Evolutionary conservation across 2,329 filamentous ascomycete genomes (phyloP), one percentile per base, ranked within the genome.

Genomic region (Madurella fahalii): DNA sequence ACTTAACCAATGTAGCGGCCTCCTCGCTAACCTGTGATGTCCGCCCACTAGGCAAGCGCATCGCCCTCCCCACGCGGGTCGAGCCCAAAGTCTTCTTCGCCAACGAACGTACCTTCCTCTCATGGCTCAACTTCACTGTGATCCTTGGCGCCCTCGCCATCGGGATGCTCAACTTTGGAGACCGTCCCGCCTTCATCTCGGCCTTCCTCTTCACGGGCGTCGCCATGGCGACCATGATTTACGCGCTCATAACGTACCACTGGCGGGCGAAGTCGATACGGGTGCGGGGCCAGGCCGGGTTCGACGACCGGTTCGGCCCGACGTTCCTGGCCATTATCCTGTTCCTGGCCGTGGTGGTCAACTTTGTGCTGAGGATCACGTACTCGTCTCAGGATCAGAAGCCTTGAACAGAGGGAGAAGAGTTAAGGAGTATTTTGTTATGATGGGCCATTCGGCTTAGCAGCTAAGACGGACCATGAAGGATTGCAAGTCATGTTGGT

Each of bases 31-130:
- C 50, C 41, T 15, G n/a, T 9, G 12, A 39, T n/a, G 15, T 25
- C 17, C 45, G n/a, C 32, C 25, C 40, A 47, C 40, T 39, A 96
- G 93, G 93, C 82, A 99, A 99, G 79, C 90, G 93, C 70, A 97
- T 99, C 71, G 93, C 94, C 67, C 90, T 99, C 61, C 94, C 94
- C 54, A 96, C 93, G 57, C 91, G 94, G 64, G 93, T 99, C 74
- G 94, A 99, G 75, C 94, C 94, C 67, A 99, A 99, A 77, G 94
- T 99, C 79, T 99, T 97, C 84, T 99, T 99, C 80, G 94, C 94
- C 76, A 99, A 99, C 80, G 94, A 99, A 77, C 90, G 94, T 61
- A 99, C 94, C 60, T 99, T 99, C 72, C 85, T 99, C 68, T 96
- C 91, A 74, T 99, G 94, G 94, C 89, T 99, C 69, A 99, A 99